A percentile compares a stretch with the other conserved stretches of the same genome.
phyloP scores from a whole-genome alignment of 164 flowering plant genomes.

The Saururus chinensis region DNA sequence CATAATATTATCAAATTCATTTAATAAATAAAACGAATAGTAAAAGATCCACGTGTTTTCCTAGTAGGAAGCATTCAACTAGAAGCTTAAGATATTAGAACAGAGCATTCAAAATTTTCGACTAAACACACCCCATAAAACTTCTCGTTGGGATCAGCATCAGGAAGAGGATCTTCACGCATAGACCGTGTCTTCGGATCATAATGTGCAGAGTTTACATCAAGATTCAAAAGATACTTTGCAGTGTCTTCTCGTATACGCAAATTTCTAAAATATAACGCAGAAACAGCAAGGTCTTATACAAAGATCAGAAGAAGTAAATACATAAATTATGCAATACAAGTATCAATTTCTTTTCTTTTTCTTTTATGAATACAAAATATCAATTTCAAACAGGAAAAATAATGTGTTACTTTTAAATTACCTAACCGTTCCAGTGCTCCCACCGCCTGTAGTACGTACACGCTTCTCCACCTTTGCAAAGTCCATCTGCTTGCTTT shows the following conservation, averaged over 20 bases:
- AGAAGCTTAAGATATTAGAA: neutral
- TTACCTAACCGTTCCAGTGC: constrained; percentile 92
- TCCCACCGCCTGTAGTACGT: constrained; percentile 98
- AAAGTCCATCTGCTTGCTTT: constrained; percentile 84
- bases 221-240: constrained; percentile 82
- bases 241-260: constrained; percentile 96
- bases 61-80: neutral
- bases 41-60: neutral
- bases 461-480: constrained; percentile 98
- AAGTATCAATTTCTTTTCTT: neutral
- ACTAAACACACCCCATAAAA: constrained; percentile 44
- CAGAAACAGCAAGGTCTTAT: too few relatives aligned
- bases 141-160: constrained; percentile 79
- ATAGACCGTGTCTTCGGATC: constrained; percentile 88
- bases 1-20: neutral
- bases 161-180: constrained; percentile 95
- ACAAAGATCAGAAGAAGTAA: too few relatives aligned
- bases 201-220: constrained; percentile 78
- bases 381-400: neutral
- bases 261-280: constrained; percentile 37
- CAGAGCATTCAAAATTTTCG: neutral
- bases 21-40: neutral
- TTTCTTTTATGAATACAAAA: too few relatives aligned
- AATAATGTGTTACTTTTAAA: neutral
- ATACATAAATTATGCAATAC: neutral